Evolutionary conservation across 2,329 filamentous ascomycete species (phyloP).

Genomic region (Sporothrix globosa): DNA sequence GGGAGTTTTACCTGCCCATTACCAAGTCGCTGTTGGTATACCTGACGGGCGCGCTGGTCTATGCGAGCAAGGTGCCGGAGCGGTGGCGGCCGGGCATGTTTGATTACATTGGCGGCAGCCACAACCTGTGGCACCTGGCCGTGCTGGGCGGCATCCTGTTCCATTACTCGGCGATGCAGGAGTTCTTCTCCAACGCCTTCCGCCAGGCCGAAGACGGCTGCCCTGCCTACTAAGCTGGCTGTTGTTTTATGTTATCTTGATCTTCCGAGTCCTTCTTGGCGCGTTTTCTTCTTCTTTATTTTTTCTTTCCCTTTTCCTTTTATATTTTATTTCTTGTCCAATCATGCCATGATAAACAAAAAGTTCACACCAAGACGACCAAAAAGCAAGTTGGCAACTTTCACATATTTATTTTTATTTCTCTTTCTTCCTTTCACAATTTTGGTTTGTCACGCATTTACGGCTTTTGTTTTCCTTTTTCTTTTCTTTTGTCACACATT

Average conservation of each 20-base stretch:
- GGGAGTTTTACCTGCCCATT: slow-evolving; percentile 86
- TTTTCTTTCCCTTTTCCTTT: background rate
- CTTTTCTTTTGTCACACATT: background rate
- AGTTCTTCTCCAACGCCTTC: slow-evolving; percentile 84
- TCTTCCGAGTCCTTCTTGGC: background rate
- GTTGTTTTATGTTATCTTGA: background rate
- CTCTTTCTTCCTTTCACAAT: background rate
- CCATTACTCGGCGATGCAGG: slow-evolving; percentile 94
- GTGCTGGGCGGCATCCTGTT: slow-evolving; percentile 96
- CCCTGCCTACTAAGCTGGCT: slow-evolving; percentile 52
- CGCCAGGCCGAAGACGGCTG: slow-evolving; percentile 65
- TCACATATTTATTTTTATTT: background rate
- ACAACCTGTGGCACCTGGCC: slow-evolving; percentile 97
- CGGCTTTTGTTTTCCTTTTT: background rate
- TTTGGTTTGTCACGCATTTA: slow-evolving; percentile 23
- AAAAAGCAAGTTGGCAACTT: slow-evolving; percentile 20
- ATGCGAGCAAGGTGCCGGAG: slow-evolving; percentile 90
- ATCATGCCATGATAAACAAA: background rate
- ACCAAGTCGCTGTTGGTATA: slow-evolving; percentile 86
- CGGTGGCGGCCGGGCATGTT: slow-evolving; percentile 91
- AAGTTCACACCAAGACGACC: background rate
- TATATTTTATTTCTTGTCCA: background rate
- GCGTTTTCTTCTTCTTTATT: background rate
- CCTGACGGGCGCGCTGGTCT: slow-evolving; percentile 79
- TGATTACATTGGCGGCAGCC: slow-evolving; percentile 91